Evolutionary conservation across 1,139 yeast species (phyloP).

Genomic region (Meyerozyma elateridarum): DNA sequence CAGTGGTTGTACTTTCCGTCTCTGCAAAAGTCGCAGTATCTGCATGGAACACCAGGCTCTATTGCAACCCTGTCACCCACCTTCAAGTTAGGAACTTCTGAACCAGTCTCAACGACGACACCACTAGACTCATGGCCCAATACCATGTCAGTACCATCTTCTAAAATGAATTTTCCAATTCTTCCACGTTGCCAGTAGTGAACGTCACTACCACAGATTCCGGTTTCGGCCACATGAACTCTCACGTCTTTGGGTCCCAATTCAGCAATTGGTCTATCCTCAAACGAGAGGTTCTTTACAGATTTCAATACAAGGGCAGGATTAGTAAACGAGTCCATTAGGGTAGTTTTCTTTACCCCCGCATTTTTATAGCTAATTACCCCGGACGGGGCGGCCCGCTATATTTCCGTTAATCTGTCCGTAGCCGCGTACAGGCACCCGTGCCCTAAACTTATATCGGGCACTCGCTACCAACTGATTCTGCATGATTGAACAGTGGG

Average conservation of each 20-base stretch:
- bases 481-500: slow-evolving; percentile 1
- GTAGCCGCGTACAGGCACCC: background rate
- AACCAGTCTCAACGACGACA: slow-evolving; percentile 7
- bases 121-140: slow-evolving; percentile 8
- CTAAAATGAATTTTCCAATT: slow-evolving; percentile 7
- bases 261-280: slow-evolving; percentile 1
- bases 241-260: slow-evolving; percentile 4
- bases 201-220: slow-evolving; percentile 8
- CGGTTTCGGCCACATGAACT: slow-evolving; percentile 7
- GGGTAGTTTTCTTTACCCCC: background rate
- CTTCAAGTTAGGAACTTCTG: slow-evolving; percentile 3
- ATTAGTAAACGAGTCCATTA: slow-evolving; percentile 2
- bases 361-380: background rate
- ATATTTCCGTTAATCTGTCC: background rate
- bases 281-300: slow-evolving; percentile 2
- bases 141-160: slow-evolving; percentile 5
- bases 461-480: too few species aligned
- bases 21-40: slow-evolving; percentile 3
- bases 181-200: slow-evolving; percentile 8
- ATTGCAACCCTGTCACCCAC: slow-evolving; percentile 10
- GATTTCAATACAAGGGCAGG: slow-evolving; percentile 4
- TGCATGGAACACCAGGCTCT: slow-evolving; percentile 38
- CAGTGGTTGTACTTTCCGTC: slow-evolving; percentile 5
- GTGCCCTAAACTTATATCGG: too few species aligned
- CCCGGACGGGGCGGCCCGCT: slow-evolving; percentile 1